Evolutionary conservation across 2,329 filamentous ascomycete species (phyloP), one percentile per base, ranked within the genome.

Genomic region (Aspergillus uvarum): DNA sequence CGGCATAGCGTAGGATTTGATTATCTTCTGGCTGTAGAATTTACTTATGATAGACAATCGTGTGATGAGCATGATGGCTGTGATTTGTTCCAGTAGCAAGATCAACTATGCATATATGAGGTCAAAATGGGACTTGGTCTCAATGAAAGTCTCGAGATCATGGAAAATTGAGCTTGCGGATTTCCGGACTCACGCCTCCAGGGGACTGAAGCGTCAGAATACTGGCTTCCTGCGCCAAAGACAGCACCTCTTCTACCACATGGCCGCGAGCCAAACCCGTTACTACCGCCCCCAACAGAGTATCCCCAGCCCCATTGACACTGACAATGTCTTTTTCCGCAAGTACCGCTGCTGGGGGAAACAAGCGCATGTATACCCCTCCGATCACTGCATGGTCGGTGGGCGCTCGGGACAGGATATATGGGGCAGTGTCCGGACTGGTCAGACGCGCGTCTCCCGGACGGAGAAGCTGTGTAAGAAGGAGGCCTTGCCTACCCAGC

Each of bases 271-370:
- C 87, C 65, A 98, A 73, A 0, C 90, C 91, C 1, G 92, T 89
- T n/a, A 96, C 80, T 58, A 97, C 68, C 14, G 92, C 89, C 0
- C 94, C 95, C 8, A 96, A 81, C 73, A 98, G 93, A 0, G 95
- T 97, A 76, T 99, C 95, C 0, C 95, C 95, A 2, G 92, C 92
- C 0, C 94, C 95, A 73, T 98, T 98, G 10, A 98, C 94, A 51
- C 92, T 96, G 1, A 94, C 87, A 1, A 96, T 82, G 26, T 95
- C 86, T 21, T 83, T 77, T 0, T 79, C 75, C 2, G 67, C 60
- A 5, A 96, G 82, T 16, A 80, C 77, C 71, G 90, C 87, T 0
- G 84, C 85, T 0, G 89, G 81, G 0, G 90, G 86, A 72, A 91
- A 90, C 79, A 88, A 72, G 5, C 87, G 77, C 88, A 97, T 92